Evolutionary conservation across 768 basidiomycete genomes (phyloP), one percentile per base, ranked within the genome.

Genomic region (Boletus subcaerulescens): DNA sequence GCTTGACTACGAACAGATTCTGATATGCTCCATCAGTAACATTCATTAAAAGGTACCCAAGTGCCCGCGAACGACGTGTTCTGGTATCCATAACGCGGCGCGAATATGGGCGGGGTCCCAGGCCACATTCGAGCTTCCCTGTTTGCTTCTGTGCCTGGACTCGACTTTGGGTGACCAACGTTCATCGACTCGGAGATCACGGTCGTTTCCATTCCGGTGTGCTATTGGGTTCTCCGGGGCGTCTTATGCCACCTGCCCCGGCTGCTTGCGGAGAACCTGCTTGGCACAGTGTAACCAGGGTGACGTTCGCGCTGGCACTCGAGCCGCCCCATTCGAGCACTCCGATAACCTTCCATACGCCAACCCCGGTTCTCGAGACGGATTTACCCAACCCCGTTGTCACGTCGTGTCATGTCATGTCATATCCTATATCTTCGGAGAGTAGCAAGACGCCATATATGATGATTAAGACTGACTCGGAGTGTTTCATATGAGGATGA

Each of bases 401-500:
- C 38, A 39, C 17, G 38, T 15, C 38, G 10, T 8, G 15, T 55
- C 8, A 15, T 22, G 44, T 36, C 49, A 26, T 24, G 29, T 41
- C 48, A 51, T 38, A 13, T 55, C 50, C 60, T 56, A 38, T 20
- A 18, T 52, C 50, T 54, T 43, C 60, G 60, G 52, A 53, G 42
- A 8, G 31, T 22, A 29, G 8, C 33, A 11, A 24, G 24, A 5
- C 7, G 45, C 45, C 41, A 29, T 10, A 35, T 26, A 15, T 48
- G 46, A 15, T 48, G 46, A 50, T 33, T 20, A 32, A 7, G 6
- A 50, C 20, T 22, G 49, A 42, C 26, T 36, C 32, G 32, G 38
- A 38, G 54, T 57, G 65, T 64, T 61, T 67, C 65, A 64, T 61
- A 13, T 22, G 41, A 0, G 51, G 45, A 15, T 20, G 40, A 15